phyloP scores from a whole-genome alignment of 1,284 basidiomycete genomes.

The Austroboletus niveus region DNA sequence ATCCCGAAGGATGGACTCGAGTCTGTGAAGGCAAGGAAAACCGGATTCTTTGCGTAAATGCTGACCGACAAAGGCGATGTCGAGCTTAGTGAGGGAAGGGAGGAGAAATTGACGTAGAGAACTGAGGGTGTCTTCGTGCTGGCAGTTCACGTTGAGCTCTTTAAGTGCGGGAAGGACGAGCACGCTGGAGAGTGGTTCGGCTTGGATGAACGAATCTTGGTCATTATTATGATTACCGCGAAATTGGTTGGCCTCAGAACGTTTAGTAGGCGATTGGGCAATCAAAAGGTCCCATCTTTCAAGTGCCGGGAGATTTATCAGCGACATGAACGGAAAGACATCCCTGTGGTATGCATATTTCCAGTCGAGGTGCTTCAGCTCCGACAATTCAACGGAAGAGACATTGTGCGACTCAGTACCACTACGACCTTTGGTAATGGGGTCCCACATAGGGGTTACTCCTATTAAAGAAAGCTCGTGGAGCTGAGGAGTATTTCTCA shows the following conservation, averaged over 20 bases:
- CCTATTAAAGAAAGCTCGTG: slow-evolving; percentile 42
- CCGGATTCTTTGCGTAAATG: slow-evolving; percentile 19
- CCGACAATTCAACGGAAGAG: slow-evolving; percentile 26
- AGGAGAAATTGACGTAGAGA: slow-evolving; percentile 42
- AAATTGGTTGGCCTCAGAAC: slow-evolving; percentile 26
- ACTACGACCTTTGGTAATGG: slow-evolving; percentile 13
- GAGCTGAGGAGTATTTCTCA: slow-evolving; percentile 38
- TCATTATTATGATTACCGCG: slow-evolving; percentile 33
- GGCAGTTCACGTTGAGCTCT: slow-evolving; percentile 42
- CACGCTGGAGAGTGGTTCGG: slow-evolving; percentile 30
- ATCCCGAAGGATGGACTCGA: slow-evolving; percentile 43
- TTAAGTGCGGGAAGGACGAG: slow-evolving; percentile 35
- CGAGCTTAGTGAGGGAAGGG: slow-evolving; percentile 42
- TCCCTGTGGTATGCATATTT: slow-evolving; percentile 31
- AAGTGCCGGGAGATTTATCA: slow-evolving; percentile 27
- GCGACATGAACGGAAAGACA: slow-evolving; percentile 32
- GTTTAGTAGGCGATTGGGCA: slow-evolving; percentile 30
- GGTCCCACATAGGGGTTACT: slow-evolving; percentile 42
- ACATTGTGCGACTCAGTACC: slow-evolving; percentile 7
- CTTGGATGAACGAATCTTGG: slow-evolving; percentile 20
- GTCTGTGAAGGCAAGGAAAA: slow-evolving; percentile 30
- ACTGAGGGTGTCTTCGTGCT: slow-evolving; percentile 38
- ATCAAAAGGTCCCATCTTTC: slow-evolving; percentile 33
- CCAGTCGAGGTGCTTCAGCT: slow-evolving; percentile 28
- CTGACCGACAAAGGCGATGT: slow-evolving; percentile 37